These are phyloP conservation scores for Mortierella hygrophila DNA, from an alignment of 192 early-diverging fungal species.

Conservation along the genomic window DNA sequence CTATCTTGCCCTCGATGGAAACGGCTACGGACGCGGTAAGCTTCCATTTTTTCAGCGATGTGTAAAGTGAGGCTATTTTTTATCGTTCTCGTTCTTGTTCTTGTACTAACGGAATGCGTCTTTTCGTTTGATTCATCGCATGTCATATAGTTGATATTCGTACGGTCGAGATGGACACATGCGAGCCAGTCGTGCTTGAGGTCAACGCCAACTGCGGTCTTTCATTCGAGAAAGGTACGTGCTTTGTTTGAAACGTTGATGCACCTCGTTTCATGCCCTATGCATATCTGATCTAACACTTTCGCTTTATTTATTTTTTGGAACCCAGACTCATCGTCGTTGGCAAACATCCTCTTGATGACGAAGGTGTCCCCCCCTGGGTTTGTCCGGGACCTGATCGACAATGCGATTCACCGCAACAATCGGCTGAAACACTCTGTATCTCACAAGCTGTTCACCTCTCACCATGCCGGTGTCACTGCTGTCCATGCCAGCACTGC, in stretches of 20 bases:
- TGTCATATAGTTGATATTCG: constrained; percentile 59
- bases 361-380: constrained; percentile 11
- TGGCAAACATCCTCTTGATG: constrained; percentile 55
- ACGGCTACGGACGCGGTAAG: constrained; percentile 59
- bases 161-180: constrained; percentile 44
- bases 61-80: no score
- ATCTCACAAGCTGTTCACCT: background rate
- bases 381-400: constrained; percentile 48
- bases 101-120: background rate
- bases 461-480: background rate
- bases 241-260: background rate
- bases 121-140: background rate
- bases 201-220: constrained; percentile 67
- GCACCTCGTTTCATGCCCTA: background rate
- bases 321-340: constrained; percentile 44
- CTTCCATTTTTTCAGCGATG: background rate
- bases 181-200: constrained; percentile 61
- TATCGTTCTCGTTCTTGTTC: background rate
- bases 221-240: constrained; percentile 55
- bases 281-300: background rate
- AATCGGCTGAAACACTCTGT: background rate
- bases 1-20: constrained; percentile 55
- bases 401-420: constrained; percentile 43
- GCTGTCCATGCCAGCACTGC: background rate
- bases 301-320: background rate